Base-by-base conservation (phyloP, 2,329 filamentous ascomycete species). In the Colletotrichum aenigma region DNA sequence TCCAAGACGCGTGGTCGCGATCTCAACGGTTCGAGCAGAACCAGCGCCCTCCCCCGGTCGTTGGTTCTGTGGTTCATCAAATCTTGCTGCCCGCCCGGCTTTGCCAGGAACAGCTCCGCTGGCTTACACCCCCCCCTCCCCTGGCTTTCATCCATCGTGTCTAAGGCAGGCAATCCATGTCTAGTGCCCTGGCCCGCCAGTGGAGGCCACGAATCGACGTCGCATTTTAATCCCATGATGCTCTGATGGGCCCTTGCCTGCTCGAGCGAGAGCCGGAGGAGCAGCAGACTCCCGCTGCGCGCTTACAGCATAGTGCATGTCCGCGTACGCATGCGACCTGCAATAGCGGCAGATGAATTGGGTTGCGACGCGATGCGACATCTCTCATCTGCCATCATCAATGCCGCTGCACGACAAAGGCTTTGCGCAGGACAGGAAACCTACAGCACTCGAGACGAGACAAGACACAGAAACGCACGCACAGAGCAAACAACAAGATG, bases 151-250 rank as follows among this genome's bases (percentile, higher is more conserved):
- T 58, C 26, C 21, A 58, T 8, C 18, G 28, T 61, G 21, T 30
- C n/a, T 32, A 7, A 30, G 48, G 30, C 71, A 76, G 66, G 61
- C 64, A 28, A n/a, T 61, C 73, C 75, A 58, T 77, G 65, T 30
- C 18, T 26, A 43, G 12, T 21, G 28, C 62, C 62, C 38, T 28
- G 15, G 61, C 34, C 38, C 16, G 13, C 38, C 55, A 43, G 69
- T 52, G 36, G 68, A 65, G 60, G 68, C 58, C 28, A 68, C 36
- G 67, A 76, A 76, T 61, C 60, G 68, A 56, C 48, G 65, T 77
- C n/a, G 69, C 74, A 76, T 67, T 66, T 43, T 48, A 66, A 61
- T 64, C 62, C 69, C 38, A 56, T 68, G 56, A 75, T 67, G 69
- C 55, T 60, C 24, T 71, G 13, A 21, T 12, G 62, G 24, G 56